Base-by-base conservation (phyloP, 1,139 yeast genomes). In the Candida albicans region DNA sequence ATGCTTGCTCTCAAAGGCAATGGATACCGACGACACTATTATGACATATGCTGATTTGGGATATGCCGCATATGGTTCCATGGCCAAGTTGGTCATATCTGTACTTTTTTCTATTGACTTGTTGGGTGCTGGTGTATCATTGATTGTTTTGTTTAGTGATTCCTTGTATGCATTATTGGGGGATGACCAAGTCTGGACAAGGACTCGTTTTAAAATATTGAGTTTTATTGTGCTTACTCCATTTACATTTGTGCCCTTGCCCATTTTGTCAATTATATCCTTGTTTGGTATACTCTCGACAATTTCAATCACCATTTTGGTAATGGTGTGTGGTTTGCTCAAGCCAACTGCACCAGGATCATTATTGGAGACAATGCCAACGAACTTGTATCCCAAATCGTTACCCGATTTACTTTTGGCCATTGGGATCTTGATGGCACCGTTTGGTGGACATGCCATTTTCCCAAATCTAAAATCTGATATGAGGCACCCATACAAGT, bases 41-140 rank as follows among this genome's bases (percentile, higher is more conserved):
- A 84, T 84, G 77, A 87, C 96, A 0, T 91, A 90, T 61, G 96
- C 96, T 5, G 97, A 90, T 62, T 70, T 87, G 53, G 95, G 91
- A 7, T 83, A 78, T 54, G 90, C 87, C 4, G 84, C 93, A 1
- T 86, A 82, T 60, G 79, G 79, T 0, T 61, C 75, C 1, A 52
- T 56, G 4, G 78, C 78, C 6, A 73, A 73, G 51, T 57, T 73
- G 35, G 46, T 71, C 27, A 73, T 74, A 35, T 68, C 75, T 1
- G 45, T 72, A 37, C 50, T 73, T 10, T 74, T 74, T 51, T 68
- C 75, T 18, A 50, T 71, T 26, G 84, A 79, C 53, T 64, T 79
- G 42, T 47, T 79, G 28, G 84, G 84, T 1, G 81, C 79, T 35
- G 83, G 84, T 0, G 82, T 79, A 8, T 64, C 83, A 1, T 63